These are phyloP conservation scores for Trichoderma oligosporum DNA, from an alignment of 2,329 filamentous ascomycete species.

Conservation along the genomic window DNA sequence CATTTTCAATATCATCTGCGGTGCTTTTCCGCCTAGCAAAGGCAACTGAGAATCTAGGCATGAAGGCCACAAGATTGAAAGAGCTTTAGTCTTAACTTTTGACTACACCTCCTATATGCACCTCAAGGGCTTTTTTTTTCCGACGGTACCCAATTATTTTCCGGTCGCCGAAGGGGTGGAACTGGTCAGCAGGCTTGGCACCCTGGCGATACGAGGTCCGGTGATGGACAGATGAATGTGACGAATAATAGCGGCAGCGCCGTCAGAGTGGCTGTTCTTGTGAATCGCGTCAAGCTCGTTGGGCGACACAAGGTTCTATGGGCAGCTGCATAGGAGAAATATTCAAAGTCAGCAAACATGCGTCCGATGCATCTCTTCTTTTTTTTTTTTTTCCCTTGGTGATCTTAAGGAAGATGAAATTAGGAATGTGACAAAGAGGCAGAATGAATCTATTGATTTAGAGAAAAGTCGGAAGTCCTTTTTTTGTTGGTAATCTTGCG, in stretches of 20 bases:
- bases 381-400: neutral
- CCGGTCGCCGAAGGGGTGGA: constrained; percentile 12
- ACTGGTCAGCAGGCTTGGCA: constrained; percentile 12
- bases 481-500: constrained; percentile 3
- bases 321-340: constrained; percentile 17
- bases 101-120: constrained; percentile 17
- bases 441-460: neutral
- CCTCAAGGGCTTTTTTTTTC: constrained; percentile 22
- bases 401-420: neutral
- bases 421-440: neutral
- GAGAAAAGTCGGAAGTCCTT: neutral
- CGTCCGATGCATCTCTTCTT: neutral
- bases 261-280: constrained; percentile 13
- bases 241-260: neutral
- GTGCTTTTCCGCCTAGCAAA: constrained; percentile 59
- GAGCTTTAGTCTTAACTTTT: neutral
- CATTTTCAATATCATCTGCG: constrained; percentile 54
- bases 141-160: constrained; percentile 12
- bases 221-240: constrained; percentile 5
- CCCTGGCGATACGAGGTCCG: constrained; percentile 19
- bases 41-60: constrained; percentile 60
- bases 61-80: constrained; percentile 39
- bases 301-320: constrained; percentile 16
- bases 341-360: constrained; percentile 13
- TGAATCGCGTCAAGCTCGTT: constrained; percentile 18